Conservation (phyloP, 2,329 filamentous ascomycete species). For the Cyphellophora attinorum region DNA sequence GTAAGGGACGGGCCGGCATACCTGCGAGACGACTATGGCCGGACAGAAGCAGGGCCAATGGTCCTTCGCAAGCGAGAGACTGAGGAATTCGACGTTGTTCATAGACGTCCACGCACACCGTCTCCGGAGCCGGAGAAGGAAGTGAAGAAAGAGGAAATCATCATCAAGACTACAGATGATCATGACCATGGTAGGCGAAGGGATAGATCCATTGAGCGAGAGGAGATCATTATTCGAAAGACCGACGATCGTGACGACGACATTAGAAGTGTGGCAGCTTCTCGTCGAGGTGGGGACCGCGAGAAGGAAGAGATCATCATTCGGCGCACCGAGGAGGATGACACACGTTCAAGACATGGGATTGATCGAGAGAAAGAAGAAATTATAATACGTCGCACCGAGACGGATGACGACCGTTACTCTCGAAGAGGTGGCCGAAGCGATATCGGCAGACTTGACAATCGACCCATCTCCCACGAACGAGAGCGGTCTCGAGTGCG, state of each 20-base stretch:
- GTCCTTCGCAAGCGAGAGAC: conserved; percentile 22
- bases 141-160: conserved; percentile 25
- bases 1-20: conserved; percentile 23
- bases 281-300: conserved; percentile 5
- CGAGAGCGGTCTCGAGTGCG: conserved; percentile 18
- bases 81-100: conserved; percentile 21
- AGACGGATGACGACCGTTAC: conserved; percentile 19
- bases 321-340: conserved; percentile 28
- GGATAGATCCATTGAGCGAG: conserved; percentile 21
- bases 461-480: conserved; percentile 17
- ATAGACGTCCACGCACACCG: conserved; percentile 17
- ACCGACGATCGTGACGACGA: conserved; percentile 18
- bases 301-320: conserved; percentile 24
- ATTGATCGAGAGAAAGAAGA: conserved; percentile 13
- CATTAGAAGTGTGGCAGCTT: conserved; percentile 9
- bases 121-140: conserved; percentile 18
- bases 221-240: conserved; percentile 27
- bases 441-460: conserved; percentile 5
- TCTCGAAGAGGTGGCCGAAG: conserved; percentile 17
- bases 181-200: too few relatives aligned
- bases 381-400: conserved; percentile 29
- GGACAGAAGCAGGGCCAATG: conserved; percentile 22
- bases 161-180: too few relatives aligned
- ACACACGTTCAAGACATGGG: too few relatives aligned
- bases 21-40: conserved; percentile 24